Evolutionary conservation across 2,329 filamentous ascomycete genomes (phyloP), one percentile per base, ranked within the genome.

Genomic region (Iodosphaeria phyllophila): DNA sequence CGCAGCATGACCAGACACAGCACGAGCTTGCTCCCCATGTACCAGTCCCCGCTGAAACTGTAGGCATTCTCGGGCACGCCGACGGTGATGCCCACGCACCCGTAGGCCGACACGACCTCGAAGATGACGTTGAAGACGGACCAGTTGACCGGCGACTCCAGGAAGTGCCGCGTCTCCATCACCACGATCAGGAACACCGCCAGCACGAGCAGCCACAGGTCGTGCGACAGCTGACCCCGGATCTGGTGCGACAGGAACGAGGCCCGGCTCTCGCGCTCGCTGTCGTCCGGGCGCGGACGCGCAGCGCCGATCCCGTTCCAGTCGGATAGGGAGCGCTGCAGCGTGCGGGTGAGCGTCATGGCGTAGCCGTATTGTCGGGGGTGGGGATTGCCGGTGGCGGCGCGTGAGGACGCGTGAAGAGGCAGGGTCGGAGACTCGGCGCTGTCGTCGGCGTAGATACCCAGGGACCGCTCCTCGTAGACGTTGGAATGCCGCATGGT

Each of bases 401-500:
- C 5, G 16, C 7, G 5, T 16, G 13, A 5, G 17, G 16, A 1
- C 23, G 17, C 10, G 22, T 15, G 9, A 17, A 16, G 4, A 28
- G 14, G 17, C 4, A 4, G 11, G 8, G n/a, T 11, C 5, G 30
- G 20, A 3, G 35, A 27, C 22, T 54, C 47, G 8, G 47, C 38
- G 18, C 30, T 26, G 9, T 40, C 32, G 13, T 38, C 39, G 12
- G 47, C 47, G 30, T 70, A 66, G 16, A 73, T 61, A 0, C 71
- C 71, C 2, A 78, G 51, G 0, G 65, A 71, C 5, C 68, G 56
- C 37, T 79, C 72, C 40, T 78, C 73, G 39, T 79, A 79, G 16
- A 75, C 65, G 38, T 78, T 78, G 19, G 71, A 74, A 40, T 72
- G 67, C 15, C 73, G 62, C 47, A 74, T 64, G 1, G 63, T 68